These are phyloP conservation scores for Penicillium antarcticum DNA, from an alignment of 495 filamentous ascomycete genomes.

Conservation along the genomic window DNA sequence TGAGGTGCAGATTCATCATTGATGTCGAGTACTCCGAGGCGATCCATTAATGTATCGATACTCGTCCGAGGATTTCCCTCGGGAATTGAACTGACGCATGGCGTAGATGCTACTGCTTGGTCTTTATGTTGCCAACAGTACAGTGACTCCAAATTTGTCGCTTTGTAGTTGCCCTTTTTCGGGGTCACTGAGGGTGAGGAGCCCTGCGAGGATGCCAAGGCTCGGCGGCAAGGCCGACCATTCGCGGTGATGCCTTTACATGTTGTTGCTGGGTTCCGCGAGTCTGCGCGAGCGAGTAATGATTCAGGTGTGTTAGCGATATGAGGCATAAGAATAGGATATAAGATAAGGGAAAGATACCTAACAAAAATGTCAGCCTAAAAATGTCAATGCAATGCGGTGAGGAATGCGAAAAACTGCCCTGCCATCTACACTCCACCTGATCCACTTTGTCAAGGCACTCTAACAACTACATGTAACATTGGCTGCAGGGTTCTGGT, in stretches of 20 bases:
- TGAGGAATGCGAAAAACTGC: too few relatives aligned
- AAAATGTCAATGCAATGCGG: neutral
- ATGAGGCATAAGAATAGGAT: slow-evolving; percentile 61
- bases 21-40: slow-evolving; percentile 68
- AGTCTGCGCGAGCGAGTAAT: slow-evolving; percentile 71
- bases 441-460: too few relatives aligned
- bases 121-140: slow-evolving; percentile 97
- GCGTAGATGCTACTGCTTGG: slow-evolving; percentile 42
- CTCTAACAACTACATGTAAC: too few relatives aligned
- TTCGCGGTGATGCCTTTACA: slow-evolving; percentile 79
- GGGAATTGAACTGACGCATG: slow-evolving; percentile 13
- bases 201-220: slow-evolving; percentile 45
- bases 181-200: slow-evolving; percentile 32
- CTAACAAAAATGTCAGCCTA: slow-evolving; percentile 6
- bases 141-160: slow-evolving; percentile 45
- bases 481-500: too few relatives aligned
- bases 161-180: slow-evolving; percentile 36
- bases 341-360: slow-evolving; percentile 21
- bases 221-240: slow-evolving; percentile 76
- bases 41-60: slow-evolving; percentile 77
- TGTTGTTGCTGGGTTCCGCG: slow-evolving; percentile 76
- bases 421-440: too few relatives aligned
- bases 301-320: slow-evolving; percentile 83
- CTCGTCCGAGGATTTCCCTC: slow-evolving; percentile 60
- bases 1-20: slow-evolving; percentile 26